Percentiles rank a stretch among this genome's conserved stretches.
Conservation (phyloP, 2,329 filamentous ascomycete species). For the Emericellopsis cladophorae region DNA sequence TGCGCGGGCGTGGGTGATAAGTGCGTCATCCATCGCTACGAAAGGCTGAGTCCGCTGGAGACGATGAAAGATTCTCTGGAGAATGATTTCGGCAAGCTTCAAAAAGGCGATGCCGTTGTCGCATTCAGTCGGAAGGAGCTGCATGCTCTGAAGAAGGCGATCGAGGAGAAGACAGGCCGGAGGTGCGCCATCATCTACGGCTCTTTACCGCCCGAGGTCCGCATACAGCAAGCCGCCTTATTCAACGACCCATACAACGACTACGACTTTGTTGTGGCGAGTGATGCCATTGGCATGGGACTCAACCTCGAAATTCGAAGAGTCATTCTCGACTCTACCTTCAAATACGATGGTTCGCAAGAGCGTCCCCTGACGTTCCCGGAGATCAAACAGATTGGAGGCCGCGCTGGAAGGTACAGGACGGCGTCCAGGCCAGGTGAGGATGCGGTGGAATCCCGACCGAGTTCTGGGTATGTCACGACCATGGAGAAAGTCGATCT, state of each 20-base stretch:
- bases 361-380: constrained; percentile 51
- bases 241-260: constrained; percentile 96
- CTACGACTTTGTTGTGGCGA: constrained; percentile 88
- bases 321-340: constrained; percentile 69
- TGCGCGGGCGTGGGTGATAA: constrained; percentile 73
- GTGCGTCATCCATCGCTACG: constrained; percentile 68
- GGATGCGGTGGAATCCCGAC: constrained; percentile 12
- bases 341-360: constrained; percentile 55
- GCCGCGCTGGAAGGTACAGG: constrained; percentile 77
- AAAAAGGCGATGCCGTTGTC: constrained; percentile 86
- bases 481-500: constrained; percentile 64
- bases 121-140: constrained; percentile 74
- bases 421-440: constrained; percentile 46
- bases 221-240: constrained; percentile 77
- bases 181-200: constrained; percentile 92
- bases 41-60: constrained; percentile 68
- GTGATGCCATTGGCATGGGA: constrained; percentile 95
- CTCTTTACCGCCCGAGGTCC: constrained; percentile 78
- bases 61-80: constrained; percentile 51
- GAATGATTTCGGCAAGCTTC: constrained; percentile 50
- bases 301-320: constrained; percentile 87
- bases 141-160: constrained; percentile 64
- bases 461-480: constrained; percentile 59
- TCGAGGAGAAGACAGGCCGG: constrained; percentile 63
- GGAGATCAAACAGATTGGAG: constrained; percentile 90